Base-by-base conservation (phyloP, 352 stramenopile species). In the Salisapilia sapeloensis region DNA sequence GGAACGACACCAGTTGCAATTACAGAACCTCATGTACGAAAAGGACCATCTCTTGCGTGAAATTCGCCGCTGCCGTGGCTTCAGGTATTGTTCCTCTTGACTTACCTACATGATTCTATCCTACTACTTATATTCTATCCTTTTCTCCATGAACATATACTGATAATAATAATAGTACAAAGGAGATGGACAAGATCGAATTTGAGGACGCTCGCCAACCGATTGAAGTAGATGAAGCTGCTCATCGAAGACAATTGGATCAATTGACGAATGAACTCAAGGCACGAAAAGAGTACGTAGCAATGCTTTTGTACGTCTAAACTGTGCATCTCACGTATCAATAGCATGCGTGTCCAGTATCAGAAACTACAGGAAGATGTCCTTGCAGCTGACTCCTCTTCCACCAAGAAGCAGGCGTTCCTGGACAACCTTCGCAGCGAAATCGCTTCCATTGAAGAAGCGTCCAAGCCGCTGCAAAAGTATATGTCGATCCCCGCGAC, bases 1-100 rank as follows among this genome's bases (percentile, higher is more conserved):
- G 7, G 71, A 86, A 41, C 34, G 60, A 10, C 67, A 86, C 18
- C 71, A 86, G 38, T 44, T 86, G 19, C 61, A 81, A 44, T 42
- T 86, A 13, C 71, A 86, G 53, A 86, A 86, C 28, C 26, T 86
- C 29, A 44, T 86, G 26, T 86, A 86, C 44, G 71, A 86, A 40
- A 86, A 86, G 31, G 66, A 86, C 43, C 66, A 86, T 40, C 43
- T 86, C 22, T 17, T 79, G 38, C 65, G 71, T 32, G 71, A 83
- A 38, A 86, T 86, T 51, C 56, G 53, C 0, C 66, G 71, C 49
- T 83, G 67, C 41, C 39, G 56, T 1, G 67, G 65, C 22, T 83
- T 82, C 40, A 60, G 49, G 53, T 60, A 35, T 33, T 31, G 21
- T 14, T 4, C 4, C 12, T 6, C 20, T 36, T 20, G 13, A 25